Percentiles rank a stretch among this genome's conserved stretches.
These are phyloP conservation scores for Pseudopyricularia javanii DNA, from an alignment of 2,329 filamentous ascomycete genomes.

Conservation along the genomic window DNA sequence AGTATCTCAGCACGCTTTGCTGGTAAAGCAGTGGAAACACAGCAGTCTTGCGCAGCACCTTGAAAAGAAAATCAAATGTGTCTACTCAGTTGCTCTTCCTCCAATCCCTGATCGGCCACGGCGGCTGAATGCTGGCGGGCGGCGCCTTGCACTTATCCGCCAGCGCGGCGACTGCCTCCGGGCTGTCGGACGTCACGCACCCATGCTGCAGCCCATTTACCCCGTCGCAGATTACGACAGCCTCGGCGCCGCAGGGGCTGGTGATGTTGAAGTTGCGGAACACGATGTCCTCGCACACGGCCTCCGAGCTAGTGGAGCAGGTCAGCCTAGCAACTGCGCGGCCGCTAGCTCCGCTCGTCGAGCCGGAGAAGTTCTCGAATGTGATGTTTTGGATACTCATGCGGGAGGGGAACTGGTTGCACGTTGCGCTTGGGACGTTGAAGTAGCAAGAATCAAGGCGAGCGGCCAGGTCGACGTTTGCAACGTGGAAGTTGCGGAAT, in stretches of 20 bases:
- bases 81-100: not conserved
- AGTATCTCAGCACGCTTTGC: no score
- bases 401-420: constrained; percentile 19
- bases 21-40: no score
- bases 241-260: constrained; percentile 29
- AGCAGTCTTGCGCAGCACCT: no score
- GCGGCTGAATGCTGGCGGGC: not conserved
- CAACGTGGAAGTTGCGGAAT: constrained; percentile 46
- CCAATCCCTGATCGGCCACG: constrained; percentile 1
- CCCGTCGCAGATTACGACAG: constrained; percentile 37
- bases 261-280: constrained; percentile 41
- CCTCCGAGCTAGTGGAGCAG: constrained; percentile 37
- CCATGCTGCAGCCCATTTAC: constrained; percentile 22
- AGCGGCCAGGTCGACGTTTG: constrained; percentile 34
- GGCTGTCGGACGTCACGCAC: constrained; percentile 21
- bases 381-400: constrained; percentile 47
- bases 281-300: constrained; percentile 42
- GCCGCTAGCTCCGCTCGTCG: constrained; percentile 21
- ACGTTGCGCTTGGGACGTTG: constrained; percentile 4
- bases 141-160: constrained; percentile 18
- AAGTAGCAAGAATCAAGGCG: constrained; percentile 46
- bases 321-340: constrained; percentile 40
- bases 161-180: constrained; percentile 18
- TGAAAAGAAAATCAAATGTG: not conserved
- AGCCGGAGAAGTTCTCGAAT: constrained; percentile 45